Evolutionary conservation across 305 asterid species (phyloP), one percentile per base, ranked within the genome.

Genomic region (Fraxinus ornus): DNA sequence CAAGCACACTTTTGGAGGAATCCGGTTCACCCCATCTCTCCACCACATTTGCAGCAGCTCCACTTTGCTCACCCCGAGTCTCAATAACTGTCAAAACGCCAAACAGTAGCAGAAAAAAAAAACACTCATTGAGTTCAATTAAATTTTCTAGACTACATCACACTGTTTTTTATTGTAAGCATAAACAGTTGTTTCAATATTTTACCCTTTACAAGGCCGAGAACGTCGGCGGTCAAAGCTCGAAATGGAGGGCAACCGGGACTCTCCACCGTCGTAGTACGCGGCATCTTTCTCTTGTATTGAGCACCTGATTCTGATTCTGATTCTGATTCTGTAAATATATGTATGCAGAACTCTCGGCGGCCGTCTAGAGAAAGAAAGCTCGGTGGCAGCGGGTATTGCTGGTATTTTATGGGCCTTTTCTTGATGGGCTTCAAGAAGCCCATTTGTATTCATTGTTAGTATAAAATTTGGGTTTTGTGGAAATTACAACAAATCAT

Each of bases 231-330:
- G 74, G 97, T 90, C 78, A 95, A 70, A 74, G 95, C 97, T 86
- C 98, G 94, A 37, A 95, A 86, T 8, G 97, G 89, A 78, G 99
- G 98, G 86, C 97, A 94, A 49, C 96, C 97, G 21, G 93, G 90
- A 85, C 85, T 84, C 84, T 94, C 99, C 84, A 90, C 39, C 72
- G 97, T 92, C 22, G 93, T 89, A 4, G 98, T 95, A 24, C 98
- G 97, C 7, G 98, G 98, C 98, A 95, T 95, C 10, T 37, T 66
- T 21, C n/a, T 13, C 74, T 66, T 26, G 74, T 28, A 10, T 28
- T 28, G 74, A 26, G 73, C 33, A 28, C 74, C 13, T 2, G 33
- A 30, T 30, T 30, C 33, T 19, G 28, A 62, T 62, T 62, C 13
- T 2, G 33, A 30, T 30, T 30, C 33, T 19, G 28, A 62, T 62